A percentile compares a stretch with the other conserved stretches of the same genome.
These are phyloP conservation scores for Hippophae rhamnoides DNA, from an alignment of 306 rosid species.

Conservation along the genomic window DNA sequence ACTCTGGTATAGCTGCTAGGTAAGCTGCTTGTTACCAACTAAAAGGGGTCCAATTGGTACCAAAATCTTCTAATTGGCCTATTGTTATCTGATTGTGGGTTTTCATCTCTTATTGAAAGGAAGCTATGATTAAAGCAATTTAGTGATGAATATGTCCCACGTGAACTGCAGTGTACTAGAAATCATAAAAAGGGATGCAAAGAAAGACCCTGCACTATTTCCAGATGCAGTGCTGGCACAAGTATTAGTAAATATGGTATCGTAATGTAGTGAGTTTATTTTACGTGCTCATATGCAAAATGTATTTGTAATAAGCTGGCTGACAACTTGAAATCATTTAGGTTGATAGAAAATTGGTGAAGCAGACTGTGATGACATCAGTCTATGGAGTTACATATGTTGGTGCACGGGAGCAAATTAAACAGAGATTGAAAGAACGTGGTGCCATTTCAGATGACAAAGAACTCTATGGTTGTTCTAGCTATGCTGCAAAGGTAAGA, in stretches of 20 bases:
- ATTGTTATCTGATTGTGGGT: not conserved
- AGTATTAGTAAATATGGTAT: conserved; percentile 63
- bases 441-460: conserved; percentile 44
- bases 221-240: conserved; percentile 68
- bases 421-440: conserved; percentile 80
- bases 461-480: conserved; percentile 60
- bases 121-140: conserved; percentile 13
- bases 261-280: not conserved
- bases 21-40: conserved; percentile 20
- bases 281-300: no score
- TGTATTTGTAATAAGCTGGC: no score
- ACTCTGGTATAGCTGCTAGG: conserved; percentile 93
- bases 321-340: conserved; percentile 3
- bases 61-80: not conserved
- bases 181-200: conserved; percentile 67
- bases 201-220: conserved; percentile 56
- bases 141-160: conserved; percentile 2
- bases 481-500: conserved; percentile 85
- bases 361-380: conserved; percentile 99
- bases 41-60: conserved; percentile 2
- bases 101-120: not conserved
- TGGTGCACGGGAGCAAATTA: conserved; percentile 94
- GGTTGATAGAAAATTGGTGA: conserved; percentile 97
- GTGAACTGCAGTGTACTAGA: conserved; percentile 57
- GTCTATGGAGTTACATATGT: conserved; percentile 94